phyloP scores from a whole-genome alignment of 345 rosid genomes.

The Isatis tinctoria region DNA sequence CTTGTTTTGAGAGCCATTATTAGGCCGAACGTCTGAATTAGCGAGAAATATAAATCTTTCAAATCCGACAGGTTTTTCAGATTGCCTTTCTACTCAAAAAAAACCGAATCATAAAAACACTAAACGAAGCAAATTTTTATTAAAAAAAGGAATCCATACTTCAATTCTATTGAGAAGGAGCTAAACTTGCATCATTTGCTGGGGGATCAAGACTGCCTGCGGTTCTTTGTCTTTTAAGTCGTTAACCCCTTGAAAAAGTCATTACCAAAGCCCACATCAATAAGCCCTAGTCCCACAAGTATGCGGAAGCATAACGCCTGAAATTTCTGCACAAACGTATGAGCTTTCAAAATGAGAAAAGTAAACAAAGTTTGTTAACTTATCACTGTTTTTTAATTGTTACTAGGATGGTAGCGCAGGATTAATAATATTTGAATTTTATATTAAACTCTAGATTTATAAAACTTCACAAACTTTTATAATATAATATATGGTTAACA shows the following conservation, averaged over 20 bases:
- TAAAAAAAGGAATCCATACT: background rate
- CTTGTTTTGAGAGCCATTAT: background rate
- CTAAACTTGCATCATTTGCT: conserved; percentile 7
- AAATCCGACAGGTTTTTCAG: conserved; percentile 4
- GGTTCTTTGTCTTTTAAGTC: background rate
- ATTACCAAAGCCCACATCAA: conserved; percentile 47
- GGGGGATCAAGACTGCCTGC: background rate
- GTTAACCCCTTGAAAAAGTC: conserved; percentile 68
- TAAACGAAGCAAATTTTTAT: background rate
- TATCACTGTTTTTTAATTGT: too few species aligned
- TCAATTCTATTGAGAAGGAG: too few species aligned
- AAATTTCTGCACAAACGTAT: conserved; percentile 33
- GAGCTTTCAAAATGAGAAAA: too few species aligned
- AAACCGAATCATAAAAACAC: background rate
- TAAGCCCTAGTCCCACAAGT: conserved; percentile 60
- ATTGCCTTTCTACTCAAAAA: background rate
- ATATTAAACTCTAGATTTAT: too few species aligned
- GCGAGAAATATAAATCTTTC: too few species aligned
- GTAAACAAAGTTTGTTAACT: too few species aligned
- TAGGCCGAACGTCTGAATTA: too few species aligned
- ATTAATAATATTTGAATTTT: too few species aligned
- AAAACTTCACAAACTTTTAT: too few species aligned
- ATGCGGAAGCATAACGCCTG: conserved; percentile 36
- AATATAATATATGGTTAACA: too few species aligned
- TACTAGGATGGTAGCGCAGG: too few species aligned